Conservation (phyloP, 345 rosid species). For the Eucalyptus curtisii region DNA sequence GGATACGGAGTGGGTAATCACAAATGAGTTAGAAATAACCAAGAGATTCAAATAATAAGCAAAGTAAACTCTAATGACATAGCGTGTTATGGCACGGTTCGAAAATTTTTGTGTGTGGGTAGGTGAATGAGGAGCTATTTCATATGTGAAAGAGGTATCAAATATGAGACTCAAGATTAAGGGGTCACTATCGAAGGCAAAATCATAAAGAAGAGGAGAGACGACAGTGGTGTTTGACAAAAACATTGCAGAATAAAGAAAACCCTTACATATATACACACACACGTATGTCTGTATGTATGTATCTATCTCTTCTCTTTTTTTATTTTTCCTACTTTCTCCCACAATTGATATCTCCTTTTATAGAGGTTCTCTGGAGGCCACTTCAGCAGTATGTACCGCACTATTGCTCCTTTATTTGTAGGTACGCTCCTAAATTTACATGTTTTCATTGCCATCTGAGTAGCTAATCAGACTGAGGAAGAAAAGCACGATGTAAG, state of each 20-base stretch:
- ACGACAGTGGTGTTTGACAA: background rate
- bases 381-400: background rate
- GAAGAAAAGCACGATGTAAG: background rate
- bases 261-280: background rate
- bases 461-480: background rate
- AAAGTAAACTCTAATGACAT: background rate
- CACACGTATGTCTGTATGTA: too few relatives aligned
- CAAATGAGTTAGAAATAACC: background rate
- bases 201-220: background rate
- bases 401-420: background rate
- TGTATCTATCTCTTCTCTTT: background rate
- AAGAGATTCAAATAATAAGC: background rate
- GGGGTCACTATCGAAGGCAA: background rate
- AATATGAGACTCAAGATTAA: background rate
- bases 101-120: background rate
- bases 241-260: background rate
- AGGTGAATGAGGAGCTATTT: background rate
- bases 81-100: background rate
- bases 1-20: background rate
- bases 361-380: background rate
- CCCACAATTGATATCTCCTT: background rate
- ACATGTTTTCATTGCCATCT: background rate
- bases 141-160: background rate
- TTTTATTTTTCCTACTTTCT: background rate
- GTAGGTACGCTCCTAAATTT: background rate